phyloP scores from a whole-genome alignment of 148 eudicot genomes.

The Cornus suecica region DNA sequence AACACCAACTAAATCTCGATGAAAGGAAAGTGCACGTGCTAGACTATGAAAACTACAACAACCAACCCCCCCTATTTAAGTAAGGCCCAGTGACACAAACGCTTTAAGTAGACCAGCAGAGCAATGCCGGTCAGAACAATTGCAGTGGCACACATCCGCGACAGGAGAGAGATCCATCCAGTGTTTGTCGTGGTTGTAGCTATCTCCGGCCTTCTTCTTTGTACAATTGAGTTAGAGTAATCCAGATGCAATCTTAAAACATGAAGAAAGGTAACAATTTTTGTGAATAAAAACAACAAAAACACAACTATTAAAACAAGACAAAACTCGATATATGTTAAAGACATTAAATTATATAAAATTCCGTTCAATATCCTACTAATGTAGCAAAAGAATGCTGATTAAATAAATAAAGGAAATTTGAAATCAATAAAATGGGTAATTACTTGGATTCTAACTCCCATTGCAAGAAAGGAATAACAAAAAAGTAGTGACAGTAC shows the following conservation, averaged over 20 bases:
- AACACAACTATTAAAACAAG: not conserved
- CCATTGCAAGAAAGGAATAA: not conserved
- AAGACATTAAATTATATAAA: too few species aligned
- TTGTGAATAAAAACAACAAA: too few species aligned
- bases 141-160: slow-evolving; percentile 69
- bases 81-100: too few species aligned
- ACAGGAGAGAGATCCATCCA: slow-evolving; percentile 38
- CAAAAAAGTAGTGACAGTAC: too few species aligned
- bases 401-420: too few species aligned
- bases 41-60: too few species aligned
- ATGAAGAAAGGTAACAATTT: slow-evolving; percentile 33
- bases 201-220: slow-evolving; percentile 17
- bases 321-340: not conserved
- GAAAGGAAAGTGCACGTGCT: too few species aligned
- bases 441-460: not conserved
- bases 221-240: slow-evolving; percentile 38
- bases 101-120: slow-evolving; percentile 58
- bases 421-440: too few species aligned
- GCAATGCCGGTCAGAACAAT: slow-evolving; percentile 56
- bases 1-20: too few species aligned
- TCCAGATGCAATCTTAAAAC: slow-evolving; percentile 81
- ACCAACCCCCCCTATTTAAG: too few species aligned
- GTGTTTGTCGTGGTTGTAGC: slow-evolving; percentile 24
- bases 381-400: not conserved
- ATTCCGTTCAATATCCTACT: too few species aligned